Conservation (phyloP, 2,329 filamentous ascomycete species). For the Trichoderma arundinaceum region DNA sequence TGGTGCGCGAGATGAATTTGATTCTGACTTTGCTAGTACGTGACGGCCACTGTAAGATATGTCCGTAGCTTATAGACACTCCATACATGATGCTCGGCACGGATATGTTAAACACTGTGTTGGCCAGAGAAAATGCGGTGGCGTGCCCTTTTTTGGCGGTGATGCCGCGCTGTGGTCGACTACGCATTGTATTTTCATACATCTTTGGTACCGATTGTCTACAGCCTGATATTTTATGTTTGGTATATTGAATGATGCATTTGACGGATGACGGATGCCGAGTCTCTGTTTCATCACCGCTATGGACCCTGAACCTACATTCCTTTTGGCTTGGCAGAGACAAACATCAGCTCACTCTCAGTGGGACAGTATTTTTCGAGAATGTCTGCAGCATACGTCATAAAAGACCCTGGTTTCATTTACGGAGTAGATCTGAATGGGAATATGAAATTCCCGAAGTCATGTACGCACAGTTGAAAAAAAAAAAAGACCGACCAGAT, state of each 20-base stretch:
- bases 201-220: not conserved
- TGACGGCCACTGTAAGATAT: slow-evolving; percentile 1
- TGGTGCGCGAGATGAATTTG: slow-evolving; percentile 9
- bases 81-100: not conserved
- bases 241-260: not conserved
- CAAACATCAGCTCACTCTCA: not conserved
- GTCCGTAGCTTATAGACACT: not conserved
- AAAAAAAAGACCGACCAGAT: too few relatives aligned
- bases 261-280: slow-evolving; percentile 8
- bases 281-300: slow-evolving; percentile 9
- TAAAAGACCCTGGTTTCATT: too few relatives aligned
- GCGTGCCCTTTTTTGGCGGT: too few relatives aligned
- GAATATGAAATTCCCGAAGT: too few relatives aligned
- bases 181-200: not conserved
- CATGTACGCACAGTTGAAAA: too few relatives aligned
- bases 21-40: not conserved
- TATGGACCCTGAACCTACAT: not conserved
- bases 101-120: too few relatives aligned
- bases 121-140: too few relatives aligned
- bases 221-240: not conserved
- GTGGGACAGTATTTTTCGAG: too few relatives aligned
- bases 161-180: too few relatives aligned
- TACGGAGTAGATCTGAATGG: too few relatives aligned
- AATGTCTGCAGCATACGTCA: too few relatives aligned
- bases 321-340: not conserved